Base-by-base conservation (phyloP, 225 moss, liverwort and hornwort genomes). In the Physcomitrellopsis africana region DNA sequence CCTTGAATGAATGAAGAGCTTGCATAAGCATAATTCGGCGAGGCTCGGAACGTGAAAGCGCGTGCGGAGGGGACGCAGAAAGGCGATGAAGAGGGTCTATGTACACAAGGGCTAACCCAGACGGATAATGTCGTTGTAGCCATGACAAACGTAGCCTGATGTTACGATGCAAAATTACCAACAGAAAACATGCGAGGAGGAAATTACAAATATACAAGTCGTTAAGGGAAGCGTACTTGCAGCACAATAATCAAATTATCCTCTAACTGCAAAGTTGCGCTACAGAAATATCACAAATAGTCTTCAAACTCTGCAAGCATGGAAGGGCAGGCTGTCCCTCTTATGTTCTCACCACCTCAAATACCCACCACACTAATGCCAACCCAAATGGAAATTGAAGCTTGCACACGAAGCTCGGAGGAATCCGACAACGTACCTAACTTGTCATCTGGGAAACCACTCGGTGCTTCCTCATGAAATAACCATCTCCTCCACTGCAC, bases 1-100 rank as follows among this genome's bases (percentile, higher is more conserved):
- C 61, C 56, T 18, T 67, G 72, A n/a, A 80, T 19, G 55, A 85
- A 72, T 24, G 85, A 75, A 18, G 82, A 84, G 68, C 80, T 80
- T 24, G 80, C 62, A 6, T 54, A 47, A 4, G 41, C 70, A 67
- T 46, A 79, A 73, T 65, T 86, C 52, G n/a, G 64, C 45, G 64
- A 49, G 42, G 11, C 51, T 41, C 18, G 64, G 22, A 63, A 26
- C 51, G 54, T 63, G 45, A 62, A 23, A 63, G 63, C 16, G 17
- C 24, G 63, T n/a, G 67, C 18, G 67, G 57, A 44, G 43, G 60
- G 52, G 43, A 73, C 29, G 42, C 79, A 73, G 2, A 79, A 51
- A 19, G 53, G 71, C 37, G 77, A 49, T 18, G 58, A 75, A 42
- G 58, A 64, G 43, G 47, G 56, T 58, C 83, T 67, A 13, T 37